Base-by-base conservation (phyloP, 805 yeast species). In the Tetrapisispora pingtungensis region DNA sequence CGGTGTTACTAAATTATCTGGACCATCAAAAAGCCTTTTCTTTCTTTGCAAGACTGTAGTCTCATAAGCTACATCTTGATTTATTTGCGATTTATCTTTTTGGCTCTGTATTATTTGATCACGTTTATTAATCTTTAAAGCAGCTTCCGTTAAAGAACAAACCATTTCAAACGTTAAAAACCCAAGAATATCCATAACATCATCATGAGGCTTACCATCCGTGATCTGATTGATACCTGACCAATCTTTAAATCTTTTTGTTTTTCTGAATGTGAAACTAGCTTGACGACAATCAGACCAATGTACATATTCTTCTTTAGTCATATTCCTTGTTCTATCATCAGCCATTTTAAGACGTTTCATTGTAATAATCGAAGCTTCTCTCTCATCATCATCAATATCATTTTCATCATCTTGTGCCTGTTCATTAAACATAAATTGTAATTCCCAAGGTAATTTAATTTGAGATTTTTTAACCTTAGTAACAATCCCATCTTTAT, bases 221-320 rank as follows among this genome's bases (percentile, higher is more conserved):
- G 95, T 81, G 34, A 93, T 67, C 43, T 78, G 81, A 0, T 86
- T 66, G 36, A 90, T 77, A 12, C 93, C 95, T 15, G 95, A 90
- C 98, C 98, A 93, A 56, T 93, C 98, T 57, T 90, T 75, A 61
- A 93, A 93, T 57, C 97, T 70, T 61, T 88, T 88, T n/a, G 84
- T 84, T 61, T 93, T 93, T 53, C 97, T 74, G 57, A 88, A 93
- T 1, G 98, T 93, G 62, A 93, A 93, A 47, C 94, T 81, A 1
- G 97, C 97, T 63, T 93, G 98, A 49, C 98, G 77, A 65, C 98
- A 93, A 58, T 93, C 98, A 12, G 96, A 85, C 97, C 97, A 93
- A 61, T 93, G 98, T 15, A 89, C 98, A 57, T 93, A 93, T 60
- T 93, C 98, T 56, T 93, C 96, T 58, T 80, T 83, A 0, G 98